Evolutionary conservation across 2,329 filamentous ascomycete species (phyloP).

Genomic region (Pyrenophora seminiperda): DNA sequence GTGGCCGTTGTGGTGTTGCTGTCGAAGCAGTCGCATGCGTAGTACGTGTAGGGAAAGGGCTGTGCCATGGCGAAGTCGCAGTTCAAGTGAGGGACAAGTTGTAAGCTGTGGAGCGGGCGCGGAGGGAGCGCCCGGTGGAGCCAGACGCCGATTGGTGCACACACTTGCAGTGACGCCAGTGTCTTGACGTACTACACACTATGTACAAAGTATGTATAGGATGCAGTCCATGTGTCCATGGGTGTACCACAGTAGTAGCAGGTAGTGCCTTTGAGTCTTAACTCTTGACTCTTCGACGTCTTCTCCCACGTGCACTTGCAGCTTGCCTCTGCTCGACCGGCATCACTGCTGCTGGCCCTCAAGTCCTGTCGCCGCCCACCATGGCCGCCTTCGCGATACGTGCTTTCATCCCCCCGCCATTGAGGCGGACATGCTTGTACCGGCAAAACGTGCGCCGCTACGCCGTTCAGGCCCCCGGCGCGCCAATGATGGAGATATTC

Average conservation of each 20-base stretch:
- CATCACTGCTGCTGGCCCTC: neutral
- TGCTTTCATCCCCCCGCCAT: constrained; percentile 44
- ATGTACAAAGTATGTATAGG: too few species aligned
- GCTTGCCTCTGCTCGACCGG: neutral
- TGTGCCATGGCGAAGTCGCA: constrained; percentile 54
- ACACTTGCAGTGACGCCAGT: neutral
- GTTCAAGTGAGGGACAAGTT: constrained; percentile 7
- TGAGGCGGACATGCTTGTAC: constrained; percentile 32
- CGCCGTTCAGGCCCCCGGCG: constrained; percentile 77
- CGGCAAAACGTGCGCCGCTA: constrained; percentile 59
- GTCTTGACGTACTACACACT: too few species aligned
- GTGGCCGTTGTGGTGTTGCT: constrained; percentile 42
- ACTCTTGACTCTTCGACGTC: too few species aligned
- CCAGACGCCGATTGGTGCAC: constrained; percentile 19
- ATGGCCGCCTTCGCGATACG: constrained; percentile 45
- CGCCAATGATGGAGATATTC: constrained; percentile 86
- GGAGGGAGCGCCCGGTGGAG: constrained; percentile 12
- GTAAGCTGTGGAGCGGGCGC: constrained; percentile 1
- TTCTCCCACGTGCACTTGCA: neutral
- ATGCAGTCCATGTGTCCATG: too few species aligned
- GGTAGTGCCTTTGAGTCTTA: too few species aligned
- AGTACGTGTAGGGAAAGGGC: constrained; percentile 66
- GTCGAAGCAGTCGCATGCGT: constrained; percentile 67
- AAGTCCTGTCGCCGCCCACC: neutral
- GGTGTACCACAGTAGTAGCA: too few species aligned